phyloP scores from a whole-genome alignment of 306 rosid species.

The Citrullus amarus region DNA sequence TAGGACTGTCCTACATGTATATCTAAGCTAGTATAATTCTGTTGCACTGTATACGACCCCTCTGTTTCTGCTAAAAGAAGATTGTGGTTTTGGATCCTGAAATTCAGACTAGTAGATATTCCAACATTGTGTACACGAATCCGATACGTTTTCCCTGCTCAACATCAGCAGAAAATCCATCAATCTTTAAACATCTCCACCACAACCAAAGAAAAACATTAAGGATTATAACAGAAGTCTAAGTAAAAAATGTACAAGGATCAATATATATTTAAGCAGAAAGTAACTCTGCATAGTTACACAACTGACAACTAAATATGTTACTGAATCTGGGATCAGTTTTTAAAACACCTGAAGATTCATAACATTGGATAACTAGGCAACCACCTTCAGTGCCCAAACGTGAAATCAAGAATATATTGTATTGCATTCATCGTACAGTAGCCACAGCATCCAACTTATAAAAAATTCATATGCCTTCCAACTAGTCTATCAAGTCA shows the following conservation, averaged over 20 bases:
- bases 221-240: background rate
- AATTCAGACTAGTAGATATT: conserved; percentile 80
- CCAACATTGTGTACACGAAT: conserved; percentile 90
- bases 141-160: conserved; percentile 80
- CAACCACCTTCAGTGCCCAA: no score
- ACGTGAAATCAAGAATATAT: background rate
- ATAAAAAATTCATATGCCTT: background rate
- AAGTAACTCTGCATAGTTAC: background rate
- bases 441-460: background rate
- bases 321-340: background rate
- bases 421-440: background rate
- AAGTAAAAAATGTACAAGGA: background rate
- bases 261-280: background rate
- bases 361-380: background rate
- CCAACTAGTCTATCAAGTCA: background rate
- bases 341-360: background rate
- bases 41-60: conserved; percentile 92
- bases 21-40: conserved; percentile 85
- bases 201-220: background rate
- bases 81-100: conserved; percentile 88
- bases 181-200: background rate
- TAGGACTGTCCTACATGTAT: conserved; percentile 95
- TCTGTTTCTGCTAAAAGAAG: conserved; percentile 87
- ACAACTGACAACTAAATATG: background rate
- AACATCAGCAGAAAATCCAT: conserved; percentile 8